Base-by-base conservation (phyloP, 2,329 filamentous ascomycete species). In the Magnaporthiopsis poae region DNA sequence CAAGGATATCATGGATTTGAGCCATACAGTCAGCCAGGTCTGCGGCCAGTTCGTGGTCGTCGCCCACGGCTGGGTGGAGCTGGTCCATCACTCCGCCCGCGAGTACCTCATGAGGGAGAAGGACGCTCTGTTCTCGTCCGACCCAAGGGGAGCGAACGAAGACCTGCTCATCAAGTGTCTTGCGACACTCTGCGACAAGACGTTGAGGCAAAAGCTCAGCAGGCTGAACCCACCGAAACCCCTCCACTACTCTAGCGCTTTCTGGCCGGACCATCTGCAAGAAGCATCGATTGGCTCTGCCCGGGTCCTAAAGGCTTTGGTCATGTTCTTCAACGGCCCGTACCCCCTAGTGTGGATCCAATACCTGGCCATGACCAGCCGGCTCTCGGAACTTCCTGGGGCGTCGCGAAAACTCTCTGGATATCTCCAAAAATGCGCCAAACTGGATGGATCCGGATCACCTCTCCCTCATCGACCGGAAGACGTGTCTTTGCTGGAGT, bases 301-400 rank as follows among this genome's bases (percentile, higher is more conserved):
- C 59, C n/a, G 59, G 8, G 5, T 27, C n/a, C 56, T 60, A 18
- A 15, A 60, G 56, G 27, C 27, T 27, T 27, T 65, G 21, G 35
- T 27, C n/a, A 29, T 4, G 5, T 35, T 52, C 18, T 46, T 62
- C n/a, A 9, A 18, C 5, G 33, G 39, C 15, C 13, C 29, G 3
- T 29, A 21, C 8, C 9, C 61, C 15, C 65, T 66, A 27, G 13
- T 60, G 4, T 66, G 65, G 65, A 66, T 66, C 27, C 59, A 63
- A 29, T 21, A 29, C 36, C 25, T 66, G 27, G 65, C 65, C 25
- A 27, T 31, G 5, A 33, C 36, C 13, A 39, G 18, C 35, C 60
- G 59, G n/a, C 59, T 60, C 4, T 60, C 59, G 27, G 27, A 25
- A 3, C 59, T 60, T 15, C 9, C 13, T 27, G 59, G 9, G n/a